Evolutionary conservation across 768 basidiomycete genomes (phyloP).

Genomic region (Roridomyces roridus): DNA sequence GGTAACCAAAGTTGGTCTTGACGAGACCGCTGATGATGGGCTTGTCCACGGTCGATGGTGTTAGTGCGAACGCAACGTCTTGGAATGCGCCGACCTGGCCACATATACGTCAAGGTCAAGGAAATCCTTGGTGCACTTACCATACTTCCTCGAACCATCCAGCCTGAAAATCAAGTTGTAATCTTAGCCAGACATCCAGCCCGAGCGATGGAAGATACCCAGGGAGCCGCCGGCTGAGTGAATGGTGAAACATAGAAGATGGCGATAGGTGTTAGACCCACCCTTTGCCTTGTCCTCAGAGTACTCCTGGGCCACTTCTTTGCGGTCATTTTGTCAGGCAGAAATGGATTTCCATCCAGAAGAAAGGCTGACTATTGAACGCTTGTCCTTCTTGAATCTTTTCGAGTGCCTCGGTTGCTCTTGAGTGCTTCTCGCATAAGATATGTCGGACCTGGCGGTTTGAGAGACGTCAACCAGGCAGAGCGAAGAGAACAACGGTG

Average conservation of each 20-base stretch:
- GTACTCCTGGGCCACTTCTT: constrained; percentile 82
- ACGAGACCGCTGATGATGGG: constrained; percentile 74
- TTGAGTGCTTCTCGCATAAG: constrained; percentile 87
- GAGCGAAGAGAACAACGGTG: background rate
- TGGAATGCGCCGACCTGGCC: constrained; percentile 74
- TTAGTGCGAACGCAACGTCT: constrained; percentile 84
- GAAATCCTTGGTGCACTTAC: constrained; percentile 34
- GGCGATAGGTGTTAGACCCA: constrained; percentile 35
- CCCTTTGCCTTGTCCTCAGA: constrained; percentile 93
- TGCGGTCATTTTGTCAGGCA: background rate
- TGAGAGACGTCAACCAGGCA: background rate
- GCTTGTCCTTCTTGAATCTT: constrained; percentile 85
- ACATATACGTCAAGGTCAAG: background rate
- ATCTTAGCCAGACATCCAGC: too few relatives aligned
- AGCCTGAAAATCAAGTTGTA: constrained; percentile 46
- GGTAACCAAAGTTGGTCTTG: constrained; percentile 86
- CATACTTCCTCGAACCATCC: constrained; percentile 89
- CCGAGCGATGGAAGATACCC: background rate
- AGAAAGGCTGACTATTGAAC: constrained; percentile 61
- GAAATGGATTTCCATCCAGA: background rate
- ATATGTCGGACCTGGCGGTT: constrained; percentile 72
- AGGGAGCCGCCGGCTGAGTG: constrained; percentile 78
- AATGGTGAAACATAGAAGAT: background rate
- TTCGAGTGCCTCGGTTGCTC: constrained; percentile 75
- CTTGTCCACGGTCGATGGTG: constrained; percentile 82